Evolutionary conservation across 176 grass and related monocot species (phyloP), one percentile per base, ranked within the genome.

Genomic region (Oryza punctata): DNA sequence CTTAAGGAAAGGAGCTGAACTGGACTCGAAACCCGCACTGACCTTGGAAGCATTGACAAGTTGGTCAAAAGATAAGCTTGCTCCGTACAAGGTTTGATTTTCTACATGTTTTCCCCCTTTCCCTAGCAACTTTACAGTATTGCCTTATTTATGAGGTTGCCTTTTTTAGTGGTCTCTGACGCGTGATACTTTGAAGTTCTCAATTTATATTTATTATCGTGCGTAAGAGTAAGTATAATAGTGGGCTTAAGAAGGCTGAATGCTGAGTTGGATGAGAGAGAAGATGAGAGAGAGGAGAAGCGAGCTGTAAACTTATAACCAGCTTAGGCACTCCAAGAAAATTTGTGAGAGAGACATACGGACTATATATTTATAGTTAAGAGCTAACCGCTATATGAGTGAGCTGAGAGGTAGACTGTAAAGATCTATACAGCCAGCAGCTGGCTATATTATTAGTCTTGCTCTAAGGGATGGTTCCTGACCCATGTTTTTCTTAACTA

Each of bases 31-130:
- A 41, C 87, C 91, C 16, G 89, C 72, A 59, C 80, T 98, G 61
- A 90, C 83, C 54, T 90, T 98, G 82, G 85, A 93, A 87, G 91
- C 78, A 61, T 88, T 98, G 73, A 69, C 82, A 38, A 88, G 64
- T 81, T 98, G 96, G 96, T 88, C 93, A 6, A 95, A 91, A 84
- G 89, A 98, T 81, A 98, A 79, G 78, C 87, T 98, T 79, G 96
- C 96, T 87, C 96, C 96, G 86, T 95, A 98, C 72, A 98, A 98
- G 96, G 96, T 98, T 85, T 82, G 73, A 44, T 59, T 52, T 65
- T 84, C 54, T 64, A 61, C 37, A 85, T 18, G 14, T 73, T 75
- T 85, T 33, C 12, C 13, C 18, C 38, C 69, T 78, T 72, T 18
- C 12, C 14, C 25, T 35, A 30, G 45, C 28, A 25, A 29, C 79